These are phyloP conservation scores for Phylloporus scabripes DNA, from an alignment of 768 basidiomycete genomes.

Conservation along the genomic window DNA sequence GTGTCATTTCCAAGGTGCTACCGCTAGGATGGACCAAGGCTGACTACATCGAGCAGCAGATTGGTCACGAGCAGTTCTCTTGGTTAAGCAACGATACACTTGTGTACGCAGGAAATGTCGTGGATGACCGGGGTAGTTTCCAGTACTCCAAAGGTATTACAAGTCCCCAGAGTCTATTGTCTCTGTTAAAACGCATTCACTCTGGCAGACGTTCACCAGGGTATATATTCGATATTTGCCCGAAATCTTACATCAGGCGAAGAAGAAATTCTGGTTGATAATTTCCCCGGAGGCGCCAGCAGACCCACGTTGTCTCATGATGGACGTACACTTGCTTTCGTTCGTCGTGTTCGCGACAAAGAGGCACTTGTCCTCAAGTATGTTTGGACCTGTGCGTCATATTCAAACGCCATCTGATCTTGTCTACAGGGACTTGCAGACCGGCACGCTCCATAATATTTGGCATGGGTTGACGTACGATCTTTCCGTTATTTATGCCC, in stretches of 20 bases:
- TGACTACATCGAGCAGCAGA: conserved; percentile 62
- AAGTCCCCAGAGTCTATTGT: background rate
- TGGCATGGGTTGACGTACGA: conserved; percentile 72
- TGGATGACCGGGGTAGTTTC: conserved; percentile 42
- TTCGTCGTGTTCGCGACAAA: conserved; percentile 67
- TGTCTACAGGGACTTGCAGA: conserved; percentile 51
- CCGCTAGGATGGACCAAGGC: conserved; percentile 57
- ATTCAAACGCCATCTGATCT: background rate
- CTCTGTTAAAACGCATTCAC: background rate
- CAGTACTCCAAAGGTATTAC: conserved; percentile 59
- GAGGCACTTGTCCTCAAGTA: conserved; percentile 69
- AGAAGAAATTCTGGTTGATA: conserved; percentile 48
- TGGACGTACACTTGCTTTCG: conserved; percentile 65
- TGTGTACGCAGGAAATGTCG: conserved; percentile 63
- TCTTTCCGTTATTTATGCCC: conserved; percentile 55
- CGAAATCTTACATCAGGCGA: conserved; percentile 53
- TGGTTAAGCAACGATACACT: conserved; percentile 55
- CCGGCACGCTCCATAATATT: conserved; percentile 57
- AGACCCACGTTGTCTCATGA: conserved; percentile 67
- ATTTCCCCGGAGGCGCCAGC: conserved; percentile 66
- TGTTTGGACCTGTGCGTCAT: conserved; percentile 16
- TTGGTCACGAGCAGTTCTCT: conserved; percentile 67
- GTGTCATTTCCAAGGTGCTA: conserved; percentile 50
- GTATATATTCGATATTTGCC: conserved; percentile 69
- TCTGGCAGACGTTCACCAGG: conserved; percentile 54